Conservation (phyloP, 2,329 filamentous ascomycete species). For the Pseudonectria foliicola region DNA sequence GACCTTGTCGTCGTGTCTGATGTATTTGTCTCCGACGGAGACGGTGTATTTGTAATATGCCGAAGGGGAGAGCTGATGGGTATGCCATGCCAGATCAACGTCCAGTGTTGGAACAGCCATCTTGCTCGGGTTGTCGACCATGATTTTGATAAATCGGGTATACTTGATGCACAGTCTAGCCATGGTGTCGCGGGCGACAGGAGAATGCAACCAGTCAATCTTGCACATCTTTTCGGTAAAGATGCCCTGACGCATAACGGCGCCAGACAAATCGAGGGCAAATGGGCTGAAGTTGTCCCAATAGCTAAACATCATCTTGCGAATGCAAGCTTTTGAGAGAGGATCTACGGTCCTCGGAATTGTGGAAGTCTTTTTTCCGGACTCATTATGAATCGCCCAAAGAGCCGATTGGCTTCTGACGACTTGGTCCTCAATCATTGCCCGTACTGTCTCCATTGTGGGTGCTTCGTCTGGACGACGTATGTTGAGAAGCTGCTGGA, state of each 20-base stretch:
- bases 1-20: constrained; percentile 82
- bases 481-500: constrained; percentile 33
- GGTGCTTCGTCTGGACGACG: constrained; percentile 18
- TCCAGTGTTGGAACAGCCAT: constrained; percentile 65
- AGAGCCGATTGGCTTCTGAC: constrained; percentile 27
- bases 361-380: not conserved
- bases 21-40: constrained; percentile 44
- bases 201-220: constrained; percentile 73
- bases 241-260: constrained; percentile 57
- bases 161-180: constrained; percentile 58
- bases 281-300: constrained; percentile 62
- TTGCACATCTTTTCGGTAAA: constrained; percentile 68
- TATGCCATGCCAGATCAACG: constrained; percentile 73
- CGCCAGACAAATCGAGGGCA: constrained; percentile 57
- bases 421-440: constrained; percentile 37
- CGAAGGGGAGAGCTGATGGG: constrained; percentile 62
- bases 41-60: constrained; percentile 56
- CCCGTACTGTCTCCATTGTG: constrained; percentile 45
- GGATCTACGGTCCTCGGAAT: no score
- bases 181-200: constrained; percentile 57
- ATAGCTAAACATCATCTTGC: constrained; percentile 64
- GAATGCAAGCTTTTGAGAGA: constrained; percentile 37
- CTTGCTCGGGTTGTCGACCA: constrained; percentile 37
- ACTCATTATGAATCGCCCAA: constrained; percentile 9
- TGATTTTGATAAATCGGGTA: constrained; percentile 54